Conservation (phyloP, 2,329 filamentous ascomycete genomes). For the Sporothrix euskadiensis region DNA sequence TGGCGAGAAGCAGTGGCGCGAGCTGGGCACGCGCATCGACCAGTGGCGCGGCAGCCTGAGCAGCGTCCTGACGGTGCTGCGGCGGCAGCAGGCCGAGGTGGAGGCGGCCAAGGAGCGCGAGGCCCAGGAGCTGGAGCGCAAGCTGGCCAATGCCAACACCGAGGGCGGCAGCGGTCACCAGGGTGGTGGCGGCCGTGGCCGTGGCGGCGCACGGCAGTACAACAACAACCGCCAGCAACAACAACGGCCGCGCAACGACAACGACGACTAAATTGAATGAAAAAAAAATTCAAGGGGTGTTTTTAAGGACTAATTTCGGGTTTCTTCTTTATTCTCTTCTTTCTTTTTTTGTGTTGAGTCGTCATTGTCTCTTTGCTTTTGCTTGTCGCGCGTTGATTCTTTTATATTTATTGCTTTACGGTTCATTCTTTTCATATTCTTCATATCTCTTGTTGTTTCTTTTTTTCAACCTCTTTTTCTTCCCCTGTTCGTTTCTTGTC, state of each 20-base stretch:
- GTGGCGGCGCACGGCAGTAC: slow-evolving; percentile 24
- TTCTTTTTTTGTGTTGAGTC: not conserved
- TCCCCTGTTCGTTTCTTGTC: not conserved
- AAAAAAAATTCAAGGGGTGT: not conserved
- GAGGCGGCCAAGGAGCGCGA: slow-evolving; percentile 76
- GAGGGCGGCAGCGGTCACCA: slow-evolving; percentile 37
- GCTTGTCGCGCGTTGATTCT: not conserved
- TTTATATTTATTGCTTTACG: not conserved
- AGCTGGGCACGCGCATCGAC: slow-evolving; percentile 86
- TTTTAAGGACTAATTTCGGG: not conserved
- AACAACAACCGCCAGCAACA: slow-evolving; percentile 32
- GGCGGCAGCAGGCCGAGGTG: slow-evolving; percentile 77
- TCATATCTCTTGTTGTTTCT: slow-evolving; percentile 2
- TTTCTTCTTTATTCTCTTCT: slow-evolving; percentile 8
- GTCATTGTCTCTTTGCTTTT: not conserved
- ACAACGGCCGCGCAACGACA: slow-evolving; percentile 53
- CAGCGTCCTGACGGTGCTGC: slow-evolving; percentile 75
- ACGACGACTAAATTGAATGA: slow-evolving; percentile 48
- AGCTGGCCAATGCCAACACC: slow-evolving; percentile 43
- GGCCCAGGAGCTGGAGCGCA: slow-evolving; percentile 68
- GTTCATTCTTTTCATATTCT: not conserved
- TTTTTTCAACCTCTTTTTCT: not conserved
- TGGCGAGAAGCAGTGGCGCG: slow-evolving; percentile 96
- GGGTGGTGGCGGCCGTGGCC: slow-evolving; percentile 16
- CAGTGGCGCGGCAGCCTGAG: slow-evolving; percentile 84